These are phyloP conservation scores for Penicillium sp. DNA, from an alignment of 2,329 filamentous ascomycete genomes.

Conservation along the genomic window DNA sequence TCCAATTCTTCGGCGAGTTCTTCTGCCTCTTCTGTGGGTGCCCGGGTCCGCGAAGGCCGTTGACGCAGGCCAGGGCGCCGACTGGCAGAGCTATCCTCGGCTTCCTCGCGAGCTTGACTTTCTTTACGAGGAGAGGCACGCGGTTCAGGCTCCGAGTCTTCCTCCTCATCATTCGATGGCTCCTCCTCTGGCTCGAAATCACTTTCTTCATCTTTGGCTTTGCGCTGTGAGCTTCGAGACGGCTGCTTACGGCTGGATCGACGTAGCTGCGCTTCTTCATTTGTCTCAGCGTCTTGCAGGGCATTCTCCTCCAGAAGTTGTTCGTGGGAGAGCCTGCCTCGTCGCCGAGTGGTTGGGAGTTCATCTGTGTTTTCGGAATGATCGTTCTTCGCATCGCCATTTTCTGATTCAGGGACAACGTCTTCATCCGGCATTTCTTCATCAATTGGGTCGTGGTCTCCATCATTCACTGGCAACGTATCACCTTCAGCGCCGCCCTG, in stretches of 20 bases:
- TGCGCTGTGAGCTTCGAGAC: constrained; percentile 44
- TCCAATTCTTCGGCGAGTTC: constrained; percentile 60
- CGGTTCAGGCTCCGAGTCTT: constrained; percentile 51
- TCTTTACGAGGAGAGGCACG: constrained; percentile 44
- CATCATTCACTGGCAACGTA: constrained; percentile 19
- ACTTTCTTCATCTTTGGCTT: constrained; percentile 55
- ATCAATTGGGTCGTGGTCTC: constrained; percentile 27
- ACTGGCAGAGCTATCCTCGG: constrained; percentile 47
- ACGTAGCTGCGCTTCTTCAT: constrained; percentile 31
- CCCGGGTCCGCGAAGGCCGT: constrained; percentile 48
- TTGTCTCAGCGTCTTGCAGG: constrained; percentile 32
- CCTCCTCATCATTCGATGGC: constrained; percentile 52
- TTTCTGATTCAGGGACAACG: constrained; percentile 43
- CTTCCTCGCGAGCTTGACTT: constrained; percentile 44
- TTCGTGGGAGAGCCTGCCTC: constrained; percentile 30
- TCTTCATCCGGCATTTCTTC: constrained; percentile 38
- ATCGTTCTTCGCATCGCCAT: constrained; percentile 34
- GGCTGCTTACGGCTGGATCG: constrained; percentile 42
- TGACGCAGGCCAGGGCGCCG: constrained; percentile 54
- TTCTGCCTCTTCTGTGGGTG: constrained; percentile 48
- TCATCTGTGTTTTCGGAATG: constrained; percentile 53
- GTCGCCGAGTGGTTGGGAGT: constrained; percentile 49
- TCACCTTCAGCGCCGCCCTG: constrained; percentile 35
- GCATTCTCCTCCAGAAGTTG: constrained; percentile 27
- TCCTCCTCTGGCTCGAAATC: constrained; percentile 62